A percentile compares a stretch with the other conserved stretches of the same genome.
Conservation (phyloP, 257 asterid genomes). For the Solanum tarijense region DNA sequence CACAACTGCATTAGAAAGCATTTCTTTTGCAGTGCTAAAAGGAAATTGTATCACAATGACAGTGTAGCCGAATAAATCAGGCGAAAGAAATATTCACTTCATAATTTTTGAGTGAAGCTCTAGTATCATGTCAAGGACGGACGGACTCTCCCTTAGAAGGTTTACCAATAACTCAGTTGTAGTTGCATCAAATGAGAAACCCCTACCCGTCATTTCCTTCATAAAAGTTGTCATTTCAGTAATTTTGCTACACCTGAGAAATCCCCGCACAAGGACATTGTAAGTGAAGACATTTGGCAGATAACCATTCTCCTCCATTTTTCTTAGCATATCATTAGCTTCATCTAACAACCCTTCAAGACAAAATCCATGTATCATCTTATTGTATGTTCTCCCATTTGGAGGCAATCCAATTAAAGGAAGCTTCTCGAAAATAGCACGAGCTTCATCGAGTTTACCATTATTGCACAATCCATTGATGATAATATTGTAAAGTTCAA, state of each 20-base stretch:
- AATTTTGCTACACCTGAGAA: background rate
- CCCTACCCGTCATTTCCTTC: constrained; percentile 5
- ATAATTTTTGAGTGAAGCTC: background rate
- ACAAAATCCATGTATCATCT: constrained; percentile 1
- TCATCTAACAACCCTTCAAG: constrained; percentile 3
- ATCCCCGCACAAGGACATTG: background rate
- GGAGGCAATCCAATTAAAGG: background rate
- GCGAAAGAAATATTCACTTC: background rate
- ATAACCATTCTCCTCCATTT: background rate
- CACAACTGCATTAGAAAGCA: too few species aligned
- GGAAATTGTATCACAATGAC: too few species aligned
- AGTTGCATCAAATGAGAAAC: background rate
- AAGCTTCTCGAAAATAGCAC: background rate
- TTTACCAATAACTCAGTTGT: background rate
- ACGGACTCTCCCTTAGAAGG: background rate
- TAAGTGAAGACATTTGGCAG: background rate
- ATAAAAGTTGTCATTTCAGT: background rate
- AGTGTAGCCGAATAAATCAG: too few species aligned
- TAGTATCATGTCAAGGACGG: background rate
- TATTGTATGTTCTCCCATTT: background rate
- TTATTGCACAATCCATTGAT: background rate
- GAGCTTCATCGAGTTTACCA: background rate
- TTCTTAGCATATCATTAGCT: background rate
- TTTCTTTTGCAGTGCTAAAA: too few species aligned
- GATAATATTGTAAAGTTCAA: background rate